Evolutionary conservation across 75 land plant species (phyloP).

Genomic region (Ceratopteris richardii): DNA sequence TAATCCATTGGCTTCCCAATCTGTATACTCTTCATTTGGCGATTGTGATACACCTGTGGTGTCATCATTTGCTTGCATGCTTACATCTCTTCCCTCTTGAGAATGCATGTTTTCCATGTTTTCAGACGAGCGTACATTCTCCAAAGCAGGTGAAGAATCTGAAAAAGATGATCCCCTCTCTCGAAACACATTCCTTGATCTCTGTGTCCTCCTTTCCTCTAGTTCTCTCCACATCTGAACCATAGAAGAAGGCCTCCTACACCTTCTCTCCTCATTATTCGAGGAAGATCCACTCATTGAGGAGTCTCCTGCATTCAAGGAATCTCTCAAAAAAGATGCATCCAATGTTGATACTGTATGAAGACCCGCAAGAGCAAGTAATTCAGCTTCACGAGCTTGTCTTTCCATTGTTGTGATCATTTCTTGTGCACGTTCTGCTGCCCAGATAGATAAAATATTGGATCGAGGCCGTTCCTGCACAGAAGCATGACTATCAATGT

Average conservation of each 20-base stretch:
- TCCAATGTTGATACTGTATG: constrained; percentile 90
- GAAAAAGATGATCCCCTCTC: constrained; percentile 6
- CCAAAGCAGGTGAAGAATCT: no score
- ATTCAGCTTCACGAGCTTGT: constrained; percentile 58
- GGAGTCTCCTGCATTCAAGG: constrained; percentile 20
- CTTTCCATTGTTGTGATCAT: constrained; percentile 84
- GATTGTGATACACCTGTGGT: constrained; percentile 27
- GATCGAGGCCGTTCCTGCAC: constrained; percentile 51
- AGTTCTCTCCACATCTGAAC: constrained; percentile 89
- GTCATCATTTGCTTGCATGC: background rate
- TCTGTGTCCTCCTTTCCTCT: constrained; percentile 45
- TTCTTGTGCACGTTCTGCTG: constrained; percentile 69
- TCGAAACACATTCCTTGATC: constrained; percentile 28
- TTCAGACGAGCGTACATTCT: no score
- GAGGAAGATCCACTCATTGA: background rate
- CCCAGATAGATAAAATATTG: constrained; percentile 67
- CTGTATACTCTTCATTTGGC: constrained; percentile 33
- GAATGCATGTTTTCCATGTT: background rate
- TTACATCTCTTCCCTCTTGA: constrained; percentile 4
- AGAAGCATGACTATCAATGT: background rate
- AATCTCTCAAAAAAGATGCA: constrained; percentile 70
- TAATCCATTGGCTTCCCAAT: constrained; percentile 30
- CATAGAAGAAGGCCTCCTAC: constrained; percentile 52
- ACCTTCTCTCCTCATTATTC: constrained; percentile 39
- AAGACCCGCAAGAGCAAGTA: constrained; percentile 71